These are phyloP conservation scores for Apiotrichum gracile DNA, from an alignment of 1,284 basidiomycete species.

Conservation along the genomic window DNA sequence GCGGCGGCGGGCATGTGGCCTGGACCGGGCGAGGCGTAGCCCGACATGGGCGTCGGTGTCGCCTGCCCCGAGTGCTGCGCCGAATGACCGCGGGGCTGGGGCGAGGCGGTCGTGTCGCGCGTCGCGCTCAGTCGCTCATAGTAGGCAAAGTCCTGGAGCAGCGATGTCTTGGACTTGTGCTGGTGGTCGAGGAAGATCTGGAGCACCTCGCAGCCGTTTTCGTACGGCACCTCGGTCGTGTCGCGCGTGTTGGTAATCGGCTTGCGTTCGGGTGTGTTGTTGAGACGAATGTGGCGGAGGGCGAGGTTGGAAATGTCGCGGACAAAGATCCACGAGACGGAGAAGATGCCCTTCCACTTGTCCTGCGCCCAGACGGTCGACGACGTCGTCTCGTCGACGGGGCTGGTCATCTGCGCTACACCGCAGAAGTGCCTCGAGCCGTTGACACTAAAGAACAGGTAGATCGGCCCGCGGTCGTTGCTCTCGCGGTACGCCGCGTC, in stretches of 20 bases:
- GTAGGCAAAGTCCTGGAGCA: constrained; percentile 89
- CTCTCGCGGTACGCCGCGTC: constrained; percentile 93
- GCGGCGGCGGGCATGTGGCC: neutral
- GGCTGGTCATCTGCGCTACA: constrained; percentile 91
- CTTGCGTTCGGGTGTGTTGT: constrained; percentile 92
- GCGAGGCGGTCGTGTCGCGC: constrained; percentile 1
- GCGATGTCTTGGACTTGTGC: constrained; percentile 66
- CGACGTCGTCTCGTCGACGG: constrained; percentile 51
- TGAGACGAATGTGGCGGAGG: constrained; percentile 47
- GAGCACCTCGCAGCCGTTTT: constrained; percentile 89
- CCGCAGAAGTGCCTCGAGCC: constrained; percentile 94
- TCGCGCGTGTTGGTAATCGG: constrained; percentile 81
- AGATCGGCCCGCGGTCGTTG: constrained; percentile 77
- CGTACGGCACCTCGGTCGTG: constrained; percentile 76
- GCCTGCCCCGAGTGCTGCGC: neutral
- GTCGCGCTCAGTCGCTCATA: constrained; percentile 56
- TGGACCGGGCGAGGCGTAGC: neutral
- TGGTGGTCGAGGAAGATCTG: constrained; percentile 88
- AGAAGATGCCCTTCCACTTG: constrained; percentile 97
- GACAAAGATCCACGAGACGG: constrained; percentile 91
- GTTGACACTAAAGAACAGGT: constrained; percentile 94
- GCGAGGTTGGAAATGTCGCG: constrained; percentile 81
- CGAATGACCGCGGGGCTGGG: neutral
- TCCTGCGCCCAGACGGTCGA: constrained; percentile 91
- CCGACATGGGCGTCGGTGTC: neutral